phyloP scores from a whole-genome alignment of 345 rosid species.

The Sisymbrium altissimum region DNA sequence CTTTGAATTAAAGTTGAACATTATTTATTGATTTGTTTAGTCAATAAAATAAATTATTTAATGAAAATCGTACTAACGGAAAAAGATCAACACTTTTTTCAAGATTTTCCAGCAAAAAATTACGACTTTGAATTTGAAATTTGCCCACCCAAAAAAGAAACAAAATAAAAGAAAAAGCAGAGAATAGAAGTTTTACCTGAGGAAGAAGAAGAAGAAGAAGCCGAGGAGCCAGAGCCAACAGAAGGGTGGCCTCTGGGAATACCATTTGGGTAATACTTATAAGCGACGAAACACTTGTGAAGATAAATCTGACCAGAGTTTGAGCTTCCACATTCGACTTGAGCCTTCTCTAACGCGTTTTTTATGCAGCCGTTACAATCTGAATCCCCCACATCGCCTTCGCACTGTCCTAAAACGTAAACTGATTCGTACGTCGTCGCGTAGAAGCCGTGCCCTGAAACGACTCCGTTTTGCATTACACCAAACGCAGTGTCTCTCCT shows the following conservation, averaged over 20 bases:
- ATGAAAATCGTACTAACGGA: neutral
- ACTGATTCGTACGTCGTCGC: conserved; percentile 63
- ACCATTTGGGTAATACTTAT: conserved; percentile 78
- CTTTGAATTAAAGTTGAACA: conserved; percentile 30
- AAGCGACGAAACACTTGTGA: conserved; percentile 86
- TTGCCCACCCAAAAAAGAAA: neutral
- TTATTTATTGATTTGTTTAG: neutral
- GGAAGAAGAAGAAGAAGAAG: conserved; percentile 25
- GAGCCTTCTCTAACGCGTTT: conserved; percentile 75
- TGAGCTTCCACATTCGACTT: conserved; percentile 90
- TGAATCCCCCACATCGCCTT: conserved; percentile 91
- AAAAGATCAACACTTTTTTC: neutral
- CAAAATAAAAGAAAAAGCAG: no score
- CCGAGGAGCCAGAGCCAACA: conserved; percentile 39
- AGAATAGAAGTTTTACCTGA: conserved; percentile 21
- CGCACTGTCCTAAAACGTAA: conserved; percentile 84
- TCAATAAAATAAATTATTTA: neutral
- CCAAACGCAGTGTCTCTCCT: conserved; percentile 78
- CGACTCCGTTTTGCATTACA: conserved; percentile 67
- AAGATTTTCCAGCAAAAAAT: neutral
- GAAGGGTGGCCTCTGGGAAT: conserved; percentile 56
- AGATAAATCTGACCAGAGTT: conserved; percentile 81
- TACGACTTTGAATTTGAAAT: neutral
- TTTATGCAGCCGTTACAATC: conserved; percentile 85
- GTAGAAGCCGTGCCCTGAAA: conserved; percentile 66